Evolutionary conservation across 2,329 filamentous ascomycete species (phyloP), one percentile per base, ranked within the genome.

Genomic region (Stachybotrys echinatus): DNA sequence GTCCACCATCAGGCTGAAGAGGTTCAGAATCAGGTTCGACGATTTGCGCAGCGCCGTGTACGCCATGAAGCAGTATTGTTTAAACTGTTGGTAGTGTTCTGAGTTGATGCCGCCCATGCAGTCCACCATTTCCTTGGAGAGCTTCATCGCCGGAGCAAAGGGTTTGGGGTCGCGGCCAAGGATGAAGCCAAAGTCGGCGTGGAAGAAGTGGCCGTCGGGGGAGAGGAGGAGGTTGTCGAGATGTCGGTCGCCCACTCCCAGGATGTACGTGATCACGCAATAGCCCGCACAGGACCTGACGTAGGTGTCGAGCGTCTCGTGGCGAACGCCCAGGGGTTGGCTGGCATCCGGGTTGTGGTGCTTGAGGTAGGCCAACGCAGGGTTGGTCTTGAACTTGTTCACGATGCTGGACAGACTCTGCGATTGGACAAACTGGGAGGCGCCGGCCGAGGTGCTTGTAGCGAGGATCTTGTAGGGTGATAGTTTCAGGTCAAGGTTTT

Each of bases 131-230:
- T 99, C 92, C 59, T 92, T 92, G 63, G 88, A 92, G 8, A 99
- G 82, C 68, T 99, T 99, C 86, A 99, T 96, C 48, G 92, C 84
- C 0, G 94, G 94, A 0, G 94, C 92, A 64, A 99, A 97, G 0
- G 94, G 94, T 64, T 99, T 99, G 0, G 94, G 94, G 59, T 99
- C 94, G 39, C 94, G 88, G 18, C 94, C 94, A 2, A 99, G 85
- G 54, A 99, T 99, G 69, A 95, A 99, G 40, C 95, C 94, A 61
- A 99, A 99, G 67, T 99, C 94, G 23, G 92, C 92, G 66, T 99
- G 94, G 79, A 99, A 96, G 75, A 99, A 99, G 68, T 95, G 90
- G 0, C 84, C 94, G 58, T 92, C 87, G 1, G 94, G 92, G 0
- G 91, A 83, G 5, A 99, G 82, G 22, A 99, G 83, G 1, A 99